These are phyloP conservation scores for Kurtzmaniella quercitrusa DNA, from an alignment of 1,139 yeast species.

Conservation along the genomic window DNA sequence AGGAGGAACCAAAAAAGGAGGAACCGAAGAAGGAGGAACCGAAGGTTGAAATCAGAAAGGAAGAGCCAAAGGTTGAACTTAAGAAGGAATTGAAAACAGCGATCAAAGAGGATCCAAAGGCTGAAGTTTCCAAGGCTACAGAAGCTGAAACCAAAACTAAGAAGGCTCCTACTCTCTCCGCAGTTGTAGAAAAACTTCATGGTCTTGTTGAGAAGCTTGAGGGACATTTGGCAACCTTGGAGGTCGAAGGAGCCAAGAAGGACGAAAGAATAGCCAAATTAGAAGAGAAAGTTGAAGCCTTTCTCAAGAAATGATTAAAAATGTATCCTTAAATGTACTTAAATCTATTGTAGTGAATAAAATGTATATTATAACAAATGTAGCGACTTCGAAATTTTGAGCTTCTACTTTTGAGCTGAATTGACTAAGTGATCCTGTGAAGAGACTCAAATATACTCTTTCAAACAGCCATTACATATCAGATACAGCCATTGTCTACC, in stretches of 20 bases:
- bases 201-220: constrained; percentile 54
- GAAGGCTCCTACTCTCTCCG: constrained; percentile 59
- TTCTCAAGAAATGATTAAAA: constrained; percentile 21
- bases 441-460: too few relatives aligned
- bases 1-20: constrained; percentile 13
- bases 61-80: constrained; percentile 10
- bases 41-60: constrained; percentile 10
- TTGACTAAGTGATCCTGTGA: too few relatives aligned
- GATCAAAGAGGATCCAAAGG: constrained; percentile 7
- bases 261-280: constrained; percentile 51
- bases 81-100: constrained; percentile 10
- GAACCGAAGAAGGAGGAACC: constrained; percentile 17
- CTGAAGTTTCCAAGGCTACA: constrained; percentile 9
- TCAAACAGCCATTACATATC: too few relatives aligned
- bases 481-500: neutral
- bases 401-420: too few relatives aligned
- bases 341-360: neutral
- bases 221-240: constrained; percentile 46
- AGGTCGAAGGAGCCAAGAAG: constrained; percentile 53
- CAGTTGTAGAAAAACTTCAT: constrained; percentile 64
- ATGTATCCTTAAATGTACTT: neutral
- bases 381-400: neutral
- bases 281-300: constrained; percentile 39
- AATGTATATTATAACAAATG: neutral
- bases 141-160: constrained; percentile 15